Percentiles rank a stretch among this genome's conserved stretches.
Conservation (phyloP, 108 stramenopile species). For the Nitzschia palea region DNA sequence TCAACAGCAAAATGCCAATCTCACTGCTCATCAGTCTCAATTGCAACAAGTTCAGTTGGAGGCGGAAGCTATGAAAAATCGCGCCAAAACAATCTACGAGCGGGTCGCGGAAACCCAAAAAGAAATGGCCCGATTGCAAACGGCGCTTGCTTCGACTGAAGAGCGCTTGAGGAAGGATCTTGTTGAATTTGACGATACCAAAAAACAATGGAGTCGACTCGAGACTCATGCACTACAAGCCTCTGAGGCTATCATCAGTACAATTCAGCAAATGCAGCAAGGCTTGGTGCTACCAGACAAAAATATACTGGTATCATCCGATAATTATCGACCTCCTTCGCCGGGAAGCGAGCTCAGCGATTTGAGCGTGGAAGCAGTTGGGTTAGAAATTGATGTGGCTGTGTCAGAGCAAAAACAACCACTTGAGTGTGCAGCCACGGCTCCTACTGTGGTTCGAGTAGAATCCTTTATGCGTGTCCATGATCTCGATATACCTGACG, state of each 20-base stretch:
- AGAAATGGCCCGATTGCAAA: constrained; percentile 10
- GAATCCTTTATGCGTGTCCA: constrained; percentile 32
- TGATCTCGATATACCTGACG: constrained; percentile 17
- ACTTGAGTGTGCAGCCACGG: background rate
- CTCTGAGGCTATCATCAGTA: background rate
- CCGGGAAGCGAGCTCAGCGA: background rate
- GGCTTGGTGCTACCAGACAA: no score
- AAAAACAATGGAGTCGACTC: constrained; percentile 7
- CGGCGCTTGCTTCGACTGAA: constrained; percentile 3
- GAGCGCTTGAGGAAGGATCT: constrained; percentile 4
- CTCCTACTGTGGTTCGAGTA: background rate
- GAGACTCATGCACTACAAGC: constrained; percentile 5
- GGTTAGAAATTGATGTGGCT: background rate
- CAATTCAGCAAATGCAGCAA: constrained; percentile 13
- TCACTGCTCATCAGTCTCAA: constrained; percentile 5
- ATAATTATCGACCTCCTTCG: background rate
- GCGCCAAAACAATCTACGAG: constrained; percentile 10
- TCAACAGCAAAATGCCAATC: constrained; percentile 8
- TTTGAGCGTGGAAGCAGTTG: no score
- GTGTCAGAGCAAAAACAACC: no score
- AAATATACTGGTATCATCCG: no score
- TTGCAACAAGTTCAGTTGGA: constrained; percentile 17
- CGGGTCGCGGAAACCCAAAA: constrained; percentile 3
- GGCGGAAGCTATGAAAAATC: background rate
- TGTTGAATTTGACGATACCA: constrained; percentile 3